phyloP scores from a whole-genome alignment of 2,329 filamentous ascomycete species.

The Purpureocillium lavendulum region DNA sequence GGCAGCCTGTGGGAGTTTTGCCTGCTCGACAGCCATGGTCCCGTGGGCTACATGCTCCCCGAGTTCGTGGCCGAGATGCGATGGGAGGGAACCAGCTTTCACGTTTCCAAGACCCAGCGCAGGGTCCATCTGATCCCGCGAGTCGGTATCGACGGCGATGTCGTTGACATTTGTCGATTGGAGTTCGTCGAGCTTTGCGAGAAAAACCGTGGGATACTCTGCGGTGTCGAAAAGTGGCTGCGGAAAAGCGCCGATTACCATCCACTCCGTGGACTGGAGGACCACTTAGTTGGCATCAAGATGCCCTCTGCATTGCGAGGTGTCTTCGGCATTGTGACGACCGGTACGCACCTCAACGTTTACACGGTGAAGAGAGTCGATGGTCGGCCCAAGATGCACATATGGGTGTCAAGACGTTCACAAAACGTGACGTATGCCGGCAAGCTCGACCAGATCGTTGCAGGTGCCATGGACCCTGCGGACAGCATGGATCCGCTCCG shows the following conservation, averaged over 20 bases:
- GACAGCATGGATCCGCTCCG: constrained; percentile 17
- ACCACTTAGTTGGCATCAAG: constrained; percentile 12
- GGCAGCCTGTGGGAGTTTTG: constrained; percentile 13
- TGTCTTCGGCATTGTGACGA: constrained; percentile 25
- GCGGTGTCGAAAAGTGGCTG: constrained; percentile 19
- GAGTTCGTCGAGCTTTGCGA: constrained; percentile 16
- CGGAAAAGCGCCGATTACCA: constrained; percentile 13
- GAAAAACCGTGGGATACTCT: constrained; percentile 15
- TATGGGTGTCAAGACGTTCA: constrained; percentile 26
- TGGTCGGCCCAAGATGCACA: constrained; percentile 13
- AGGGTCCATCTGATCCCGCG: constrained; percentile 14
- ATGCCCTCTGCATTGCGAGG: constrained; percentile 24
- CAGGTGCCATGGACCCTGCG: constrained; percentile 22
- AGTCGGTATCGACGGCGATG: constrained; percentile 6
- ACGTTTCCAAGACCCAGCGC: constrained; percentile 5
- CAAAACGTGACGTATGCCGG: constrained; percentile 20
- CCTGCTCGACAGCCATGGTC: constrained; percentile 11
- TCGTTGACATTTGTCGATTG: constrained; percentile 8
- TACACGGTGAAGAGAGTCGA: constrained; percentile 17
- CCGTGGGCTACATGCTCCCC: constrained; percentile 16
- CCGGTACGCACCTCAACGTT: constrained; percentile 28
- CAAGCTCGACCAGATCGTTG: constrained; percentile 27
- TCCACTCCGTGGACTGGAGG: constrained; percentile 17
- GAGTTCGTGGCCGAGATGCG: constrained; percentile 11
- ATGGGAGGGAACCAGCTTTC: constrained; percentile 13